Evolutionary conservation across 2,329 filamentous ascomycete genomes (phyloP), one percentile per base, ranked within the genome.

Genomic region (Neonectria ditissima): DNA sequence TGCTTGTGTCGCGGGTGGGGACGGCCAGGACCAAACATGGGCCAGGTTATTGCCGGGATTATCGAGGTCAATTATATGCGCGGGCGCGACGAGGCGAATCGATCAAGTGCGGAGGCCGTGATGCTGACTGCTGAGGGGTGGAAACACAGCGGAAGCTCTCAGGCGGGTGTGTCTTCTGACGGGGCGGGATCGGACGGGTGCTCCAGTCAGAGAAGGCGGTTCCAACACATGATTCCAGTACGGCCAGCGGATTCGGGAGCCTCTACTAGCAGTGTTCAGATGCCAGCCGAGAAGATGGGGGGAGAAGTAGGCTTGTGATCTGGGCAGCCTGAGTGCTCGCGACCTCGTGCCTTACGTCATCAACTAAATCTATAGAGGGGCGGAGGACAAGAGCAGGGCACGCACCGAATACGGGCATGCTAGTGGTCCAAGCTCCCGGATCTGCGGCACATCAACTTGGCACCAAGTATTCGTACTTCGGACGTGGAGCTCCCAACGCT

Each of bases 1-100:
- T 80, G 79, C 24, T 76, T 80, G 69, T 83, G 79, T 68, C 79
- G 83, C 45, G 76, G 75, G 53, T 78, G 81, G 59, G 75, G 70
- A 53, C 75, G 74, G 63, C 71, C 71, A 59, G 72, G 75, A 62
- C 76, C 72, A 69, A 82, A 80, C 70, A 80, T 79, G 81, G 76
- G 82, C 82, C 82, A 84, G 75, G 69, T 80, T 84, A 66, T 48
- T 66, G 62, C 52, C 54, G 51, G 52, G 50, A 50, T 52, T 63
- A 24, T 55, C 54, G 39, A n/a, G 32, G 6, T 60, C 30, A 32
- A 47, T 62, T 62, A 68, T 55, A 63, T 44, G 67, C 30, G 32
- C 32, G 44, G 26, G 20, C 26, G 20, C 14, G 20, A 28, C 39
- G 34, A 51, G 47, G 44, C 32, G 54, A 37, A 45, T 62, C 61